A percentile compares a stretch with the other conserved stretches of the same genome.
Conservation (phyloP, 2,329 filamentous ascomycete species). For the Xylariomycetidae sp. region DNA sequence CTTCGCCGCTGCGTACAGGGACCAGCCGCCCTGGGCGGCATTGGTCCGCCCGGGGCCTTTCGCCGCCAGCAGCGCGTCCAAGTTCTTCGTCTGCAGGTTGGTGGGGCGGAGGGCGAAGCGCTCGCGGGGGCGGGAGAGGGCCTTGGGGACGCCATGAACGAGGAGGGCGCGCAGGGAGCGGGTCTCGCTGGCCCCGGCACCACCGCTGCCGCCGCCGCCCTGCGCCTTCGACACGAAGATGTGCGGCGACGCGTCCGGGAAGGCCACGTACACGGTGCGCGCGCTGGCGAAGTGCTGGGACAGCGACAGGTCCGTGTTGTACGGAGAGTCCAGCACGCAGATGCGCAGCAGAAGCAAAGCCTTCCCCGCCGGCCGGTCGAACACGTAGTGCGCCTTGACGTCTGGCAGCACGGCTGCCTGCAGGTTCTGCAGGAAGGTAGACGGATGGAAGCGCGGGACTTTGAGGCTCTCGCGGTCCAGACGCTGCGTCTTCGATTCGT, state of each 20-base stretch:
- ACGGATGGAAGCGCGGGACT: slow-evolving; percentile 70
- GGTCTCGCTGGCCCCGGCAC: slow-evolving; percentile 43
- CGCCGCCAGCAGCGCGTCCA: slow-evolving; percentile 62
- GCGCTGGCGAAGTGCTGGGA: slow-evolving; percentile 53
- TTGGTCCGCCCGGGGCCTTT: slow-evolving; percentile 66
- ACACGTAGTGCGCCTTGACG: slow-evolving; percentile 77
- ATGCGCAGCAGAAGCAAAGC: slow-evolving; percentile 71
- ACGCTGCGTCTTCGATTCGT: slow-evolving; percentile 12
- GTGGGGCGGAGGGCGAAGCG: slow-evolving; percentile 65
- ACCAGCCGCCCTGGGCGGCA: slow-evolving; percentile 70
- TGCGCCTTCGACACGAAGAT: slow-evolving; percentile 59
- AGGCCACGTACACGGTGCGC: slow-evolving; percentile 71
- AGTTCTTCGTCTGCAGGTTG: slow-evolving; percentile 62
- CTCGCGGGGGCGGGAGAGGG: slow-evolving; percentile 67
- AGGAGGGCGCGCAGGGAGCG: slow-evolving; percentile 65
- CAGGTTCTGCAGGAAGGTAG: slow-evolving; percentile 71
- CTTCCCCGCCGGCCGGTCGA: slow-evolving; percentile 64
- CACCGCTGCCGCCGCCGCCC: slow-evolving; percentile 25
- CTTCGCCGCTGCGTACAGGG: slow-evolving; percentile 59
- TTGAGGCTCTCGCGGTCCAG: slow-evolving; percentile 40
- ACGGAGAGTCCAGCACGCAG: slow-evolving; percentile 74
- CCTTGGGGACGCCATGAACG: slow-evolving; percentile 74
- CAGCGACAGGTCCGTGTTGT: slow-evolving; percentile 55
- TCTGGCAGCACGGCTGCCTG: slow-evolving; percentile 69
- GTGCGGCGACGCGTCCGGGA: slow-evolving; percentile 73